A percentile compares a stretch with the other conserved stretches of the same genome.
These are phyloP conservation scores for Suhomyces xylopsoci DNA, from an alignment of 805 yeast genomes.

Conservation along the genomic window DNA sequence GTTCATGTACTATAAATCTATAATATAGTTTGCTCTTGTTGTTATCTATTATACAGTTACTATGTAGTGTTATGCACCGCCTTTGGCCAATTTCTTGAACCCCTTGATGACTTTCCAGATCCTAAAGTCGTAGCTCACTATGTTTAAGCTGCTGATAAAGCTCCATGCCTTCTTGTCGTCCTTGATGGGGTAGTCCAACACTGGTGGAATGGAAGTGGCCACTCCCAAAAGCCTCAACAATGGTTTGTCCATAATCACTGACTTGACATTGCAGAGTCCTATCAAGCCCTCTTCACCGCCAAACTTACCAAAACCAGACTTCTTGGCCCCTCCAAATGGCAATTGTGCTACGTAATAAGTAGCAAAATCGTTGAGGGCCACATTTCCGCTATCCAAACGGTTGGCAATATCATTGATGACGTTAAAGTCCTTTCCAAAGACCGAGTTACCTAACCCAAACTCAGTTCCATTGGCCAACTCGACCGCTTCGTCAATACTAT, in stretches of 20 bases:
- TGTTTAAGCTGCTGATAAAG: conserved; percentile 76
- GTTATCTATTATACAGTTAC: not conserved
- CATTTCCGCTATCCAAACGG: conserved; percentile 76
- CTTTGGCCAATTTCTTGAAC: conserved; percentile 37
- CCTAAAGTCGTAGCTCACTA: conserved; percentile 78
- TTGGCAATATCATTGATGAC: conserved; percentile 64
- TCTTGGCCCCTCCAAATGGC: conserved; percentile 94
- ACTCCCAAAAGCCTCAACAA: conserved; percentile 56
- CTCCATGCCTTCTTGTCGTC: conserved; percentile 84
- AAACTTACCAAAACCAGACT: conserved; percentile 95
- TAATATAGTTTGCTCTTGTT: not conserved
- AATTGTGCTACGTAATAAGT: conserved; percentile 92
- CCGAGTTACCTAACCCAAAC: conserved; percentile 89
- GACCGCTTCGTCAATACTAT: conserved; percentile 62
- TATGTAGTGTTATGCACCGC: conserved; percentile 14
- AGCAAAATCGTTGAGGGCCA: conserved; percentile 97
- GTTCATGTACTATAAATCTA: not conserved
- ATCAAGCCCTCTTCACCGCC: conserved; percentile 97
- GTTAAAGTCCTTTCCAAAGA: conserved; percentile 66
- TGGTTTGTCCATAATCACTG: conserved; percentile 80
- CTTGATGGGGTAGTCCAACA: conserved; percentile 87
- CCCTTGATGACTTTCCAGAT: conserved; percentile 57
- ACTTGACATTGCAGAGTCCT: conserved; percentile 83
- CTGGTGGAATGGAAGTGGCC: conserved; percentile 80
- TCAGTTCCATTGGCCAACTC: conserved; percentile 77